A percentile compares a stretch with the other conserved stretches of the same genome.
phyloP scores from a whole-genome alignment of 2,329 filamentous ascomycete genomes.

The Zasmidium citrigriseum region DNA sequence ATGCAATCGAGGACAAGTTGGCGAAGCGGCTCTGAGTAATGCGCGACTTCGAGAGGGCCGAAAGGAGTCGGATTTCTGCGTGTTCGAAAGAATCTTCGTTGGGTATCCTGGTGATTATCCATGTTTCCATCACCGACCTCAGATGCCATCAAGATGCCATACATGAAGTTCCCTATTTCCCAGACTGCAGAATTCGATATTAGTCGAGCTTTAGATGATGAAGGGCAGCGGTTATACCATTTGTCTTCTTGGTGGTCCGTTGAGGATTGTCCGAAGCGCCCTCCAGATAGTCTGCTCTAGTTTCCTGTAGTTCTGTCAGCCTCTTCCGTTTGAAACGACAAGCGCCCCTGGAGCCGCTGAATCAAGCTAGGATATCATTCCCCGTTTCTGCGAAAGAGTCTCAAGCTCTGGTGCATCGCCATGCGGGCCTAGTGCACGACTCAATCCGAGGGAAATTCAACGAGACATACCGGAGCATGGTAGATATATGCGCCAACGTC shows the following conservation, averaged over 20 bases:
- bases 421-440: background rate
- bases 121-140: background rate
- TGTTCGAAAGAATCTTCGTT: background rate
- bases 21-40: background rate
- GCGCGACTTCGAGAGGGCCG: background rate
- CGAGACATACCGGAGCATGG: background rate
- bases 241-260: background rate
- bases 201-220: background rate
- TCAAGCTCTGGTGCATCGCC: background rate
- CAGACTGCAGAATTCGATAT: background rate
- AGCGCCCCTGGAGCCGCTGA: too few relatives aligned
- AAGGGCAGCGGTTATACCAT: background rate
- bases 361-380: background rate
- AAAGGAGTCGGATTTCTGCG: background rate
- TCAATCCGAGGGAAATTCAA: background rate
- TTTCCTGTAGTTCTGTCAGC: background rate
- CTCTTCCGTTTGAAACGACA: too few relatives aligned
- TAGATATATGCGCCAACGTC: background rate
- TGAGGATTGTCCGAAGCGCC: background rate
- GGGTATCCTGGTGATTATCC: background rate
- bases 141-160: background rate
- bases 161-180: background rate
- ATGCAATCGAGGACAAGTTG: conserved; percentile 1
- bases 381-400: background rate
- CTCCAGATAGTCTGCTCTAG: background rate